Evolutionary conservation across 345 rosid genomes (phyloP).

Genomic region (Hibiscus mutabilis): DNA sequence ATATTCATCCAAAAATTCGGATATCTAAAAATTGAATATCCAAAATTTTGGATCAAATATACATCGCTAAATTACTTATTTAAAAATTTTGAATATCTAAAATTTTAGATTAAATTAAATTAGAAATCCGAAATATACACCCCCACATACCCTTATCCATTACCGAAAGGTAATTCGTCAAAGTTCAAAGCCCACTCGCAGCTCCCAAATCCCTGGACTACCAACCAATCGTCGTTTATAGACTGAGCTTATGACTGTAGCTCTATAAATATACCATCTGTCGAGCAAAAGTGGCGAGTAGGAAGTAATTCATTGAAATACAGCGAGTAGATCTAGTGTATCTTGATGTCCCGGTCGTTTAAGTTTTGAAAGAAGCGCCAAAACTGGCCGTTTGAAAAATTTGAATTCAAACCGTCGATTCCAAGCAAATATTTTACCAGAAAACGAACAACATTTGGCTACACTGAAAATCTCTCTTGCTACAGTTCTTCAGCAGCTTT

Average conservation of each 20-base stretch:
- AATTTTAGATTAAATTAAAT: too few species aligned
- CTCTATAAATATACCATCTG: neutral
- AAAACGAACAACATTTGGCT: neutral
- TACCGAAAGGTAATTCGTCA: neutral
- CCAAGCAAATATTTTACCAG: neutral
- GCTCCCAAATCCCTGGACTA: neutral
- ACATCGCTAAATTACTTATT: too few species aligned
- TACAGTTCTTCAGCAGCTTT: neutral
- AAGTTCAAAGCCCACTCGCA: neutral
- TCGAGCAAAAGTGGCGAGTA: neutral
- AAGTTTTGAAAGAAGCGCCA: neutral
- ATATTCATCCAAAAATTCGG: too few species aligned
- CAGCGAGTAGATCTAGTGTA: neutral
- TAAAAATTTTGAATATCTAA: too few species aligned
- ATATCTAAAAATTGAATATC: too few species aligned
- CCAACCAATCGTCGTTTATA: neutral
- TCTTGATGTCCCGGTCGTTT: neutral
- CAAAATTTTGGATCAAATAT: too few species aligned
- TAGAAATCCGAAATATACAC: too few species aligned
- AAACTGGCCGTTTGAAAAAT: neutral
- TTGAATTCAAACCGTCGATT: neutral
- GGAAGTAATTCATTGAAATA: too few species aligned
- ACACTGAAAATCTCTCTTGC: neutral
- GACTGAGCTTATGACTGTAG: neutral
- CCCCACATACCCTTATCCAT: neutral